Conservation (phyloP, 768 basidiomycete genomes). For the Boletus fagicola region DNA sequence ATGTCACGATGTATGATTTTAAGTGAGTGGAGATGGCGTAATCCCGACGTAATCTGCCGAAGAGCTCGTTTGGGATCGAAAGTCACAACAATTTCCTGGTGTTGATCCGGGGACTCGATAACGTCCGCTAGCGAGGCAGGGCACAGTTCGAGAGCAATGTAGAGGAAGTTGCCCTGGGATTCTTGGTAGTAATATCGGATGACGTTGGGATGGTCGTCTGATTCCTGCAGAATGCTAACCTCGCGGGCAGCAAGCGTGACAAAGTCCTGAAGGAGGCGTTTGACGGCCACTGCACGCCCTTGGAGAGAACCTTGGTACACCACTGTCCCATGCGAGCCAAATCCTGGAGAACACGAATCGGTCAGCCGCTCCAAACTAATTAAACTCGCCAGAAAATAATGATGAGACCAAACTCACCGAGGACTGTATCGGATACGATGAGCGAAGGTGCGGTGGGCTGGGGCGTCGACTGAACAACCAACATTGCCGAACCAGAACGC, state of each 20-base stretch:
- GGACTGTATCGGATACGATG: conserved; percentile 67
- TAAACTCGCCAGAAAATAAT: not conserved
- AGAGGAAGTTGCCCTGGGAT: conserved; percentile 88
- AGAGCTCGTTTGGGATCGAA: conserved; percentile 90
- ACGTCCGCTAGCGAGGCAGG: conserved; percentile 88
- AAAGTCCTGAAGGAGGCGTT: conserved; percentile 92
- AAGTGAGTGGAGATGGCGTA: conserved; percentile 87
- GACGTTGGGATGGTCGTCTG: conserved; percentile 98
- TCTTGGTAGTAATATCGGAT: conserved; percentile 99
- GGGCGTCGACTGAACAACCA: conserved; percentile 28
- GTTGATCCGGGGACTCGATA: conserved; percentile 74
- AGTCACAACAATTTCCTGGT: conserved; percentile 70
- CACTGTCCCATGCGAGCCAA: conserved; percentile 95
- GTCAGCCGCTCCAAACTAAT: conserved; percentile 1
- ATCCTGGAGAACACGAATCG: conserved; percentile 51
- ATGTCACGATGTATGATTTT: conserved; percentile 99
- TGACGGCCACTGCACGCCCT: conserved; percentile 97
- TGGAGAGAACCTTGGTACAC: conserved; percentile 95
- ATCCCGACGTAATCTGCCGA: conserved; percentile 80
- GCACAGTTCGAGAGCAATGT: conserved; percentile 95
- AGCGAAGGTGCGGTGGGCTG: conserved; percentile 46
- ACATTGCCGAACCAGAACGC: conserved; percentile 7
- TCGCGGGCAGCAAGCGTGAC: conserved; percentile 93
- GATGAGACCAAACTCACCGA: conserved; percentile 52
- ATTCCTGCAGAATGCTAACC: conserved; percentile 91